Evolutionary conservation across 768 basidiomycete genomes (phyloP).

Genomic region (Coprinopsis strossmayeri): DNA sequence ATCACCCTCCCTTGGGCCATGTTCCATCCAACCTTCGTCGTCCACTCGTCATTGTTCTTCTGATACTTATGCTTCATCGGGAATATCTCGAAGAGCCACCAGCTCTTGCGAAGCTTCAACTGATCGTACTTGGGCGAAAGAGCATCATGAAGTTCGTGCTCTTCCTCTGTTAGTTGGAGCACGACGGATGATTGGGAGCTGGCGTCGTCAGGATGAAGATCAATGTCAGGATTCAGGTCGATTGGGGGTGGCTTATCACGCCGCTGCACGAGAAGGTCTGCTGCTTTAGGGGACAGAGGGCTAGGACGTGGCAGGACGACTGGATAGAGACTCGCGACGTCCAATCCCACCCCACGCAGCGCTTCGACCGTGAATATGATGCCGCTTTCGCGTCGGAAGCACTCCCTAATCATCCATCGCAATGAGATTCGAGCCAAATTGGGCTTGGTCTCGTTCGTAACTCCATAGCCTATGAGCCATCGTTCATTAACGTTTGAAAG

Average conservation of each 20-base stretch:
- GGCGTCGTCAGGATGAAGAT: constrained; percentile 37
- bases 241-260: constrained; percentile 12
- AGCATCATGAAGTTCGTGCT: constrained; percentile 58
- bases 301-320: constrained; percentile 27
- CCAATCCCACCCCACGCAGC: constrained; percentile 35
- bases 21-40: constrained; percentile 22
- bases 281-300: constrained; percentile 15
- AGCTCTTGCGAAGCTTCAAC: constrained; percentile 34
- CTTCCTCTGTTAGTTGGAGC: constrained; percentile 37
- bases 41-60: constrained; percentile 25
- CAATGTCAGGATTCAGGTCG: constrained; percentile 35
- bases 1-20: constrained; percentile 33
- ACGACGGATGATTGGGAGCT: constrained; percentile 24
- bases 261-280: constrained; percentile 14
- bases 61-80: constrained; percentile 37
- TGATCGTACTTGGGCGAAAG: constrained; percentile 55
- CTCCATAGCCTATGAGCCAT: constrained; percentile 11
- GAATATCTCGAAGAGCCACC: constrained; percentile 68
- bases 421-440: constrained; percentile 47
- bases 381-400: constrained; percentile 47
- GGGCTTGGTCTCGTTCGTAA: constrained; percentile 31
- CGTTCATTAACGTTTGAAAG: background rate
- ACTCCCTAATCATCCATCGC: constrained; percentile 68
- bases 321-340: constrained; percentile 31
- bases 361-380: constrained; percentile 49